Evolutionary conservation across 495 filamentous ascomycete species (phyloP).

Genomic region (Penicillium ochrochloron): DNA sequence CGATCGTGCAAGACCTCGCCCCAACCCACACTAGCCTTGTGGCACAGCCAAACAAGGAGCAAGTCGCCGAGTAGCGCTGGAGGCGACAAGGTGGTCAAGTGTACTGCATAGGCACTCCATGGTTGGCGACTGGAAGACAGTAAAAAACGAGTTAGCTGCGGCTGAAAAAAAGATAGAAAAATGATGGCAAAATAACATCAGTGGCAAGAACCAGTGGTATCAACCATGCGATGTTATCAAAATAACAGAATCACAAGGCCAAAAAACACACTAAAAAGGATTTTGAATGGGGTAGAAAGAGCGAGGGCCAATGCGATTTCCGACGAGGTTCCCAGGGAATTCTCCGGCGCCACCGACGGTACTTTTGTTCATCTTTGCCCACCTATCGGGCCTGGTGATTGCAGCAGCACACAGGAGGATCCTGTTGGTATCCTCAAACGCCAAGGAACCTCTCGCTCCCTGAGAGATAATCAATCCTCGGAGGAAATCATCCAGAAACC

Average conservation of each 20-base stretch:
- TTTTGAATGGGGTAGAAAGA: neutral
- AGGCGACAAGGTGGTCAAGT: constrained; percentile 74
- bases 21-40: constrained; percentile 52
- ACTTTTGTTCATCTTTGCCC: constrained; percentile 7
- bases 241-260: neutral
- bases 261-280: neutral
- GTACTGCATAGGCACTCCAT: constrained; percentile 78
- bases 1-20: constrained; percentile 43
- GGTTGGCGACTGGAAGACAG: constrained; percentile 59
- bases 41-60: constrained; percentile 59
- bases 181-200: neutral
- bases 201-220: neutral
- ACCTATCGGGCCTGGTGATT: constrained; percentile 7
- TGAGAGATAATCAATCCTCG: neutral
- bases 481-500: neutral
- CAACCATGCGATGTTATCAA: neutral
- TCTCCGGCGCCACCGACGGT: constrained; percentile 9
- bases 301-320: neutral
- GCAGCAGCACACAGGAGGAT: neutral
- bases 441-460: neutral
- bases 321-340: neutral
- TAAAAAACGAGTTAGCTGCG: constrained; percentile 36
- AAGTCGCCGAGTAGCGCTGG: constrained; percentile 68
- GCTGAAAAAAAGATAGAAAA: constrained; percentile 11
- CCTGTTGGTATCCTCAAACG: neutral